Evolutionary conservation across 768 basidiomycete genomes (phyloP), one percentile per base, ranked within the genome.

Genomic region (Phanerochaete sordida): DNA sequence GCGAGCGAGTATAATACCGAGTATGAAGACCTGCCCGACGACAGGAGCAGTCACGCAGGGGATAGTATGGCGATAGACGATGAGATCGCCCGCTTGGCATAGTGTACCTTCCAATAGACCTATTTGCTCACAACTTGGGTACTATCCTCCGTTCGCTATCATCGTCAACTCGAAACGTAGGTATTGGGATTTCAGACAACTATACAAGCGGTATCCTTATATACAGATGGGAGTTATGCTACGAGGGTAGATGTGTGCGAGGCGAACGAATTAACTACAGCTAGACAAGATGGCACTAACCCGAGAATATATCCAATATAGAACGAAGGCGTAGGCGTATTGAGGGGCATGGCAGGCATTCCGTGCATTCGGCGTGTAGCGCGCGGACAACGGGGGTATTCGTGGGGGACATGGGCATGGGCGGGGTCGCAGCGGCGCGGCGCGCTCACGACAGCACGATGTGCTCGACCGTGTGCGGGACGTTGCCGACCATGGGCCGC

Each of bases 1-100:
- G 72, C 15, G 79, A 85, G 83, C 61, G 84, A 80, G 27, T 85
- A 86, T 59, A 83, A 81, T 55, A 82, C 85, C 0, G 84, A 84
- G 49, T 72, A 73, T 55, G 72, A 72, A 47, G 76, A 75, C 9
- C 71, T 33, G 12, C 52, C 9, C 13, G 57, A 62, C 11, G 33
- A 28, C 28, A 58, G 52, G 12, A 51, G 53, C 24, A 54, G 53
- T n/a, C 59, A 35, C 11, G 47, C 21, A 19, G 51, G 59, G 13
- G 58, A 59, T 23, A n/a, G n/a, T n/a, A 52, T 65, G 51, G 49
- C 49, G 21, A 55, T 63, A 19, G 62, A 61, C 13, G 56, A 57
- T 23, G 56, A 57, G 26, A 27, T 61, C 7, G 55, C 57, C 9
- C 53, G 33, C 13, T 28, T 39, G 53, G 7, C 53, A n/a, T 54